Evolutionary conservation across 1,139 yeast genomes (phyloP), one percentile per base, ranked within the genome.

Genomic region (Suhomyces anneliseae): DNA sequence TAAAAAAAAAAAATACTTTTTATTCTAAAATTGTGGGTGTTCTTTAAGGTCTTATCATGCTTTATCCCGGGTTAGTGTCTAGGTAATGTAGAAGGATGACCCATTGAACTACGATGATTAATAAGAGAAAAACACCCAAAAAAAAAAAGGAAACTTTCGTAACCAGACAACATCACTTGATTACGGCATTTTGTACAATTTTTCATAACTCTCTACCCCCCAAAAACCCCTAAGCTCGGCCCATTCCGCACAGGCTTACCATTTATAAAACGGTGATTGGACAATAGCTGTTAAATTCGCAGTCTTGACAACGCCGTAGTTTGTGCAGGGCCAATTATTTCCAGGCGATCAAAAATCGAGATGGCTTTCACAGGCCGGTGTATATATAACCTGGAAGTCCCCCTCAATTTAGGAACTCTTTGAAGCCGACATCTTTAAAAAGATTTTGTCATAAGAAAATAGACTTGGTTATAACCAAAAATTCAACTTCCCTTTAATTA

Each of bases 261-360:
- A 39, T 39, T 36, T 36, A 36, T 44, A 15, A 14, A 44, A 36
- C 43, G 43, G 43, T 44, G 46, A 44, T 44, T 44, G 46, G 46
- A 39, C 43, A 44, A 44, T 44, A 35, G 45, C 24, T 36, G 35
- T 29, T 29, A 34, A 10, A 19, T 34, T 40, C 40, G 37, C 40
- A 27, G 32, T 29, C 34, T 34, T 44, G 42, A 39, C 46, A 44
- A 44, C 46, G 34, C 38, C 32, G 33, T 32, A 34, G 35, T 32
- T 32, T 39, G 40, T 44, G 42, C 47, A 39, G 48, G 42, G 7
- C 27, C 40, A 42, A 26, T 31, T 29, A 34, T 37, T 26, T 38
- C 32, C 40, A 19, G 27, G 45, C 43, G 46, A 43, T 46, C 43
- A 33, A 29, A 29, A 29, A 29, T 29, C 14, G 10, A 36, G 46